These are phyloP conservation scores for Suillus decipiens DNA, from an alignment of 768 basidiomycete genomes.

Conservation along the genomic window DNA sequence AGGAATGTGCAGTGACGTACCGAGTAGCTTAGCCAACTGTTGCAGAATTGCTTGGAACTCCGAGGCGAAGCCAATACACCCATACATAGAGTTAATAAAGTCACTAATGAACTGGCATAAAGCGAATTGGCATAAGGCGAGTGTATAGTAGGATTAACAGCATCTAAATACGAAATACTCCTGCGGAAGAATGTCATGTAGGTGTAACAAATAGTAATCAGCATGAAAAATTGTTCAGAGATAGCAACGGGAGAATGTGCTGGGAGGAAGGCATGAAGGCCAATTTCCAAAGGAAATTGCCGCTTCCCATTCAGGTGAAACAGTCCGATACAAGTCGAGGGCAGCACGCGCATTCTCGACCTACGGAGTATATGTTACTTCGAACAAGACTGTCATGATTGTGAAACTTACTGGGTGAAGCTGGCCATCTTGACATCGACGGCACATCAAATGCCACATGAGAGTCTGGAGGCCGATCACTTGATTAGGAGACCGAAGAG, in stretches of 20 bases:
- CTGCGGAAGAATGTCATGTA: constrained; percentile 7
- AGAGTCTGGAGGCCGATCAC: constrained; percentile 76
- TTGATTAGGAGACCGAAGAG: constrained; percentile 65
- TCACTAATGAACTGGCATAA: constrained; percentile 1
- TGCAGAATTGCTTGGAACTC: constrained; percentile 3
- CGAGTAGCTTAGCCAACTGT: constrained; percentile 9
- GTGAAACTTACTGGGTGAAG: constrained; percentile 64
- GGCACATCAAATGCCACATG: constrained; percentile 80
- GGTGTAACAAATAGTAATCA: constrained; percentile 3
- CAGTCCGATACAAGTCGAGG: constrained; percentile 55
- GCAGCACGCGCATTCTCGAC: constrained; percentile 74
- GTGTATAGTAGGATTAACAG: constrained; percentile 9
- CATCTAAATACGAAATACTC: constrained; percentile 6
- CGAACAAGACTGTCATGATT: constrained; percentile 16
- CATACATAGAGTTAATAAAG: constrained; percentile 8
- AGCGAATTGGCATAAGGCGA: constrained; percentile 1
- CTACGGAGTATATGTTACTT: constrained; percentile 37
- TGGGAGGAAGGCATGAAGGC: constrained; percentile 77
- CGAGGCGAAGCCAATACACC: constrained; percentile 1
- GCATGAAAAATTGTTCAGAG: constrained; percentile 35
- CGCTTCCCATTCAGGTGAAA: constrained; percentile 65
- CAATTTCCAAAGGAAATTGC: constrained; percentile 62
- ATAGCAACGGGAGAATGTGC: constrained; percentile 81
- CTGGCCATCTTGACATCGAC: constrained; percentile 72
- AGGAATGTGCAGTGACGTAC: constrained; percentile 1